Conservation (phyloP, 345 rosid genomes). For the Fremontodendron californicum region DNA sequence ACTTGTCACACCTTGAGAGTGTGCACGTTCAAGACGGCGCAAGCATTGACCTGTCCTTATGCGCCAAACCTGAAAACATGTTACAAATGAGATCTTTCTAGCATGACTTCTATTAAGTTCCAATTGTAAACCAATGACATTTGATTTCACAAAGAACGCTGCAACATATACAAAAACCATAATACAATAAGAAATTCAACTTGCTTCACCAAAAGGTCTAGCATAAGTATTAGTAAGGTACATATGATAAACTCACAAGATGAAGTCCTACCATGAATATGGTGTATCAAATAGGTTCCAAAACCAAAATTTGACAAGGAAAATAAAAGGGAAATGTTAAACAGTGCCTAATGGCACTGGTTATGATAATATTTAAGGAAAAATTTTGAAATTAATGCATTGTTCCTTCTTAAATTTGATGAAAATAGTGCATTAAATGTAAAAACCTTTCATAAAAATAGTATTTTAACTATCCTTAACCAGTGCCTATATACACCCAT, state of each 20-base stretch:
- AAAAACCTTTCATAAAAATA: neutral
- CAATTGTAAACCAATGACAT: neutral
- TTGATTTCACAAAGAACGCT: neutral
- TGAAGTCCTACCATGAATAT: neutral
- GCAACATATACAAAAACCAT: neutral
- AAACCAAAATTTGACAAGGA: neutral
- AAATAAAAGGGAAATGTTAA: neutral
- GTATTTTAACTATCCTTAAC: neutral
- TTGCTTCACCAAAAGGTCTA: conserved; percentile 4
- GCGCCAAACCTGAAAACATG: conserved; percentile 80
- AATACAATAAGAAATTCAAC: conserved; percentile 7
- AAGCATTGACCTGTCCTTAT: conserved; percentile 90
- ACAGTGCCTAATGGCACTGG: neutral
- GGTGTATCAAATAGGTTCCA: neutral
- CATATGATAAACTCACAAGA: neutral
- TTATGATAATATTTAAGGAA: neutral
- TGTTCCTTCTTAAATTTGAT: neutral
- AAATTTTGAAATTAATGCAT: neutral
- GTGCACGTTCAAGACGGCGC: conserved; percentile 91
- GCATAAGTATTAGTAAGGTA: neutral
- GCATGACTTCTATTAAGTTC: neutral
- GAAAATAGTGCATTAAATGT: neutral
- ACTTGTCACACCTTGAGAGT: conserved; percentile 93
- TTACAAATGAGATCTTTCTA: conserved; percentile 13
- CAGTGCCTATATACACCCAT: neutral